Base-by-base conservation (phyloP, 176 grass and related monocot genomes). In the Thalia dealbata region DNA sequence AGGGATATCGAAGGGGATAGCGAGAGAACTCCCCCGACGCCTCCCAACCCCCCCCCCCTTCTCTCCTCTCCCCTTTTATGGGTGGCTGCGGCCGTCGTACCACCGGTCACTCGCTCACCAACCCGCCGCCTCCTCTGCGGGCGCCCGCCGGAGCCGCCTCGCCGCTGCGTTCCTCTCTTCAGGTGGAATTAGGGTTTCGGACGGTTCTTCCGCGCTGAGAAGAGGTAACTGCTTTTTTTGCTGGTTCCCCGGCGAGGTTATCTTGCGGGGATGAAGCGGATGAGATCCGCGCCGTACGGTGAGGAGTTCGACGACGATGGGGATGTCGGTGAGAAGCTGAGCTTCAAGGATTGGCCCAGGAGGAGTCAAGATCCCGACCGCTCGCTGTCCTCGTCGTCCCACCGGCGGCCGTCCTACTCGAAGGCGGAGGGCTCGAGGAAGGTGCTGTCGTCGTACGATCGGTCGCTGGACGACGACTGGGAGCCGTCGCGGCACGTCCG, bases 231-330 rank as follows among this genome's bases (percentile, higher is more conserved):
- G 15, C 41, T 63, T 32, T 73, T 73, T 59, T 54, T 16, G 16
- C 44, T 32, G 48, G 9, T 59, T 30, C 18, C 45, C 18, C 12
- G 27, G n/a, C n/a, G n/a, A 3, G 15, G 41, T 38, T 67, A n/a
- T 68, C 5, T 30, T 50, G 50, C 54, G 46, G 52, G 41, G 27
- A 97, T 99, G 95, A 93, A 99, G 87, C 78, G 90, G 30, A 85
- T 82, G 77, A 90, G 90, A 84, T 84, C 90, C 23, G 16, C 65
- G 16, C 6, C 65, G 35, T 93, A 81, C 79, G 95, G 79, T 3
- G 86, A 99, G 22, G 87, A 87, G 67, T 78, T 79, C 51, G 77
- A 71, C 32, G 77, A 61, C 23, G 73, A 26, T 27, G 18, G 28
- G 2, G 48, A 50, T 12, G 48, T 10, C 6, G 75, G 48, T 9